These are phyloP conservation scores for Aspergillus cavernicola DNA, from an alignment of 495 filamentous ascomycete species.

Conservation along the genomic window DNA sequence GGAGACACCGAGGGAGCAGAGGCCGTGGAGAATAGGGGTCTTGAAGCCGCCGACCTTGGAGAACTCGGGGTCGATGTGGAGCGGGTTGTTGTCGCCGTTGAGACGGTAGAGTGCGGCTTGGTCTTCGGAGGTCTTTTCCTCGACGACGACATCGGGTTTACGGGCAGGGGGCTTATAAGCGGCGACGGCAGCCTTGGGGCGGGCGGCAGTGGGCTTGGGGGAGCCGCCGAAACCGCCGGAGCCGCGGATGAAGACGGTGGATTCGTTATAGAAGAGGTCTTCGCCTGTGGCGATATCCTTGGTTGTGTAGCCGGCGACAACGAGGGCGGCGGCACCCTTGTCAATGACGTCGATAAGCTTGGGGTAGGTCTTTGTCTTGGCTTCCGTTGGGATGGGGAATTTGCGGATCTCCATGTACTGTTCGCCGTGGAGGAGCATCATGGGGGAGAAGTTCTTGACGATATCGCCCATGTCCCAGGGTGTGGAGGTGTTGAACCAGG, in stretches of 20 bases:
- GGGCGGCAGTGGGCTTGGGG: constrained; percentile 63
- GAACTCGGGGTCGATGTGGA: constrained; percentile 94
- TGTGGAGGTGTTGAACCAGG: constrained; percentile 77
- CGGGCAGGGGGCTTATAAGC: constrained; percentile 76
- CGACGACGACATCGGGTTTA: constrained; percentile 72
- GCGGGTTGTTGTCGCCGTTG: constrained; percentile 87
- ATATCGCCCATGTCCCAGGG: constrained; percentile 81
- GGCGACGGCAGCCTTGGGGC: constrained; percentile 72
- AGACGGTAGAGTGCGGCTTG: constrained; percentile 95
- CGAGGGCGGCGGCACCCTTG: constrained; percentile 87
- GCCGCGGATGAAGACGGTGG: constrained; percentile 85
- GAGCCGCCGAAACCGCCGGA: constrained; percentile 89
- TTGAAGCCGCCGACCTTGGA: constrained; percentile 96
- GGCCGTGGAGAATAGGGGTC: constrained; percentile 87
- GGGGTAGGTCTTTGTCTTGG: constrained; percentile 73
- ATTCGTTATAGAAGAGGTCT: constrained; percentile 96
- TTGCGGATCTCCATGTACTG: constrained; percentile 96
- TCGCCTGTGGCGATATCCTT: constrained; percentile 75
- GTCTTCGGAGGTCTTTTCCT: constrained; percentile 88
- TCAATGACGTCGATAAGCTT: constrained; percentile 92
- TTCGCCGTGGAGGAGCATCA: constrained; percentile 99
- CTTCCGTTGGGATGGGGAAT: constrained; percentile 89
- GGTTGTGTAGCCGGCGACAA: constrained; percentile 75
- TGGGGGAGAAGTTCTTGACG: constrained; percentile 91
- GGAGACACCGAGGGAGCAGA: constrained; percentile 91